Evolutionary conservation across 257 asterid genomes (phyloP).

Genomic region (Thymus mandschuricus): DNA sequence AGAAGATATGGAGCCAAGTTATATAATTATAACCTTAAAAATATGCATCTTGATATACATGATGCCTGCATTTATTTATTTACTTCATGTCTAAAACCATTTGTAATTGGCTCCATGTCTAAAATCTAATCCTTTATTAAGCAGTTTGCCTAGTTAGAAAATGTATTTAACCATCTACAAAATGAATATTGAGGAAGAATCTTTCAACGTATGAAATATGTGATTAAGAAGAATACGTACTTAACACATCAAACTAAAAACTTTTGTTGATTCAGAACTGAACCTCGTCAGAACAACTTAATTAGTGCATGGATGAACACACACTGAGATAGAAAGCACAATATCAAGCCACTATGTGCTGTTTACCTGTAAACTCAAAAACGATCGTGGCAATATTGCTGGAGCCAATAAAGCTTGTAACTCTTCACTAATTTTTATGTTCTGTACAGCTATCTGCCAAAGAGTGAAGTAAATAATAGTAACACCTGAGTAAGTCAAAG

Average conservation of each 20-base stretch:
- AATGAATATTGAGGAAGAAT: not conserved
- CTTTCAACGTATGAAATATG: not conserved
- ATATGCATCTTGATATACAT: slow-evolving; percentile 12
- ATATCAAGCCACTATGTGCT: not conserved
- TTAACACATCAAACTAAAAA: not conserved
- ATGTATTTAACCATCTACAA: slow-evolving; percentile 5
- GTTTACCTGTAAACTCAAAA: slow-evolving; percentile 75
- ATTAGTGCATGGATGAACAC: slow-evolving; percentile 2
- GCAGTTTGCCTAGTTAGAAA: not conserved
- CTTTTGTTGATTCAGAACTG: not conserved
- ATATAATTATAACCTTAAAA: slow-evolving; percentile 10
- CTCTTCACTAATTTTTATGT: slow-evolving; percentile 72
- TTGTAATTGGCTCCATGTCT: slow-evolving; percentile 4
- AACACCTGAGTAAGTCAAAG: not conserved
- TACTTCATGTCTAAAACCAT: slow-evolving; percentile 18
- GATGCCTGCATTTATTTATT: slow-evolving; percentile 15
- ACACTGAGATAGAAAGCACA: not conserved
- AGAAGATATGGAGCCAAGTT: slow-evolving; percentile 25
- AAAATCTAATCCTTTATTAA: slow-evolving; percentile 6
- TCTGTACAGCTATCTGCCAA: slow-evolving; percentile 68
- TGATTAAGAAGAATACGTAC: not conserved
- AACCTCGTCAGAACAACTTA: not conserved
- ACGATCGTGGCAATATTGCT: slow-evolving; percentile 78
- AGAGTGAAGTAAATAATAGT: slow-evolving; percentile 27
- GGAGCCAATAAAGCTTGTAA: slow-evolving; percentile 86